Conservation (phyloP, 1,284 basidiomycete species). For the Ceratobasidium papillatum region DNA sequence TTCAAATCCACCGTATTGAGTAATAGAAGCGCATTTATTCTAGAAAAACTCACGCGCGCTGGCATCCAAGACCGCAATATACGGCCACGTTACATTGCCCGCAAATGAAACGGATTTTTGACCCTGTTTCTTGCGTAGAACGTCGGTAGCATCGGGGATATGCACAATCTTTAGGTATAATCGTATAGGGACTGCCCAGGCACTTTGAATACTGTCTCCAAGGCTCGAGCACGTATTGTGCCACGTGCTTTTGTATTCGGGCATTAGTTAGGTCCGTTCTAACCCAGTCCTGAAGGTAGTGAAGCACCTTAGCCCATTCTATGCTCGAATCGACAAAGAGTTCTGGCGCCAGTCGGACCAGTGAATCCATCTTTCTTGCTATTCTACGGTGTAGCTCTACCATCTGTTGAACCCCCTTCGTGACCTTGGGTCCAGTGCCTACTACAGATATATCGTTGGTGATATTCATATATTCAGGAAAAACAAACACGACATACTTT, state of each 20-base stretch:
- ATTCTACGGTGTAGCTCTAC: no score
- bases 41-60: slow-evolving; percentile 11
- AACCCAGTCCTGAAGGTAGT: no score
- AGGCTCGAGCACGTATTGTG: not conserved
- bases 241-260: not conserved
- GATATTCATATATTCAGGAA: no score
- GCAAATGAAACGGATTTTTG: not conserved
- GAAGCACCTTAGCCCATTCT: not conserved
- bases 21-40: slow-evolving; percentile 34
- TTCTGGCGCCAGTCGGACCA: no score
- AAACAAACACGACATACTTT: no score
- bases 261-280: no score
- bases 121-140: not conserved
- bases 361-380: no score
- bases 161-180: not conserved
- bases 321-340: no score
- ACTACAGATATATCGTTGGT: no score
- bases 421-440: no score
- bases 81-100: not conserved
- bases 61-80: not conserved
- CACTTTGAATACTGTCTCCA: not conserved
- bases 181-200: not conserved
- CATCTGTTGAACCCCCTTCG: no score
- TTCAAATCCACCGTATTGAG: no score
- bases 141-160: not conserved